Conservation (phyloP, 1,139 yeast species). For the Candida sp. region DNA sequence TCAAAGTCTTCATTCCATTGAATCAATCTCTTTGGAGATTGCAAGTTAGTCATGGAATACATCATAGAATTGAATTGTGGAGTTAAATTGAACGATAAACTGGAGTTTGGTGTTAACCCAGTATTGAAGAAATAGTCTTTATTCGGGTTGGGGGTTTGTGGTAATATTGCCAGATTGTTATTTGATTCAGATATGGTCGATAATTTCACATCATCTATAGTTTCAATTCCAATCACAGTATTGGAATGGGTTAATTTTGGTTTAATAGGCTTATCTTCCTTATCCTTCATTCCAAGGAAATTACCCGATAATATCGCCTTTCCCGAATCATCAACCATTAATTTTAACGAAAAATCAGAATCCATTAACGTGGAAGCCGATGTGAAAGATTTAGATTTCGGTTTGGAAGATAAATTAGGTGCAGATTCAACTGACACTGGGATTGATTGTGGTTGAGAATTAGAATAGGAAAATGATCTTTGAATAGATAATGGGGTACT, state of each 20-base stretch:
- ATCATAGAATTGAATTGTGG: slow-evolving; percentile 44
- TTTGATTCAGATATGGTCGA: slow-evolving; percentile 1
- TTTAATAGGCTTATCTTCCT: slow-evolving; percentile 7
- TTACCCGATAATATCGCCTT: slow-evolving; percentile 38
- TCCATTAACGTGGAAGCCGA: slow-evolving; percentile 3
- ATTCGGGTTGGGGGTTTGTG: slow-evolving; percentile 36
- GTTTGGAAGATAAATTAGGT: neutral
- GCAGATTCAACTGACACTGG: neutral
- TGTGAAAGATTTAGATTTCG: neutral
- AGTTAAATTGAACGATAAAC: slow-evolving; percentile 31
- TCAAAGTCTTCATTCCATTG: slow-evolving; percentile 3
- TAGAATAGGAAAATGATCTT: neutral
- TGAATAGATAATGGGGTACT: neutral
- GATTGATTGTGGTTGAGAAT: neutral
- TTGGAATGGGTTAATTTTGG: slow-evolving; percentile 25
- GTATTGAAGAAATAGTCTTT: slow-evolving; percentile 28
- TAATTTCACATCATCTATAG: slow-evolving; percentile 7
- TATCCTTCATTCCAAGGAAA: slow-evolving; percentile 3
- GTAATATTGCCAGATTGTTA: slow-evolving; percentile 8
- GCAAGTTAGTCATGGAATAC: slow-evolving; percentile 34
- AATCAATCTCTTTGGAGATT: slow-evolving; percentile 3
- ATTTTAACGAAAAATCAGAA: slow-evolving; percentile 29
- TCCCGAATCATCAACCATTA: slow-evolving; percentile 45
- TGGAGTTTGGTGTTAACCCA: slow-evolving; percentile 31
- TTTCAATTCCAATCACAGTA: slow-evolving; percentile 29